phyloP scores from a whole-genome alignment of 179 eudicot species.

The Amaranthus tricolor region DNA sequence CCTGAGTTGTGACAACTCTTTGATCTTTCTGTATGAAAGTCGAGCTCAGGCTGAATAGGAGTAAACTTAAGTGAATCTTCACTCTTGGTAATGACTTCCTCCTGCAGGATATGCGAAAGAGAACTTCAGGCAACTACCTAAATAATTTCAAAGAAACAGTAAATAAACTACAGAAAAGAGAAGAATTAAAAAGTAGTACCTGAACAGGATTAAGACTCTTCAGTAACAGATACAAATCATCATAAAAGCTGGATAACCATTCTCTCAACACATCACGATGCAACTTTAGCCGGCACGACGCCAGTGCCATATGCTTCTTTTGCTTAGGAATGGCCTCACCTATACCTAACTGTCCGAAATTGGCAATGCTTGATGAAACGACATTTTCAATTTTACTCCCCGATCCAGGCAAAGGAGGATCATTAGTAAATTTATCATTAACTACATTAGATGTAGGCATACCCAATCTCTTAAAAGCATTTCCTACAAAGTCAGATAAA shows the following conservation, averaged over 20 bases:
- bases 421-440: slow-evolving; percentile 33
- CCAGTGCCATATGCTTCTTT: slow-evolving; percentile 40
- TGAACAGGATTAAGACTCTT: slow-evolving; percentile 26
- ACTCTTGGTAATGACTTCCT: slow-evolving; percentile 17
- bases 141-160: neutral
- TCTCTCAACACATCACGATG: slow-evolving; percentile 64
- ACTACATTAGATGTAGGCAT: slow-evolving; percentile 20
- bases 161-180: neutral
- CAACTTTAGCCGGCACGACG: slow-evolving; percentile 65
- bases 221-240: slow-evolving; percentile 35
- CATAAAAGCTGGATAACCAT: slow-evolving; percentile 51
- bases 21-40: slow-evolving; percentile 40
- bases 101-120: slow-evolving; percentile 39
- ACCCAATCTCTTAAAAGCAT: slow-evolving; percentile 50
- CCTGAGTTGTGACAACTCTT: slow-evolving; percentile 38
- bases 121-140: slow-evolving; percentile 1
- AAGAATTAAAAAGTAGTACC: slow-evolving; percentile 29
- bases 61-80: slow-evolving; percentile 28
- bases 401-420: slow-evolving; percentile 49
- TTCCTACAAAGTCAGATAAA: slow-evolving; percentile 37
- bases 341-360: slow-evolving; percentile 33
- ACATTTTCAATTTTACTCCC: slow-evolving; percentile 28
- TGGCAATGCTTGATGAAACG: slow-evolving; percentile 26
- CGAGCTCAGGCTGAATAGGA: slow-evolving; percentile 25
- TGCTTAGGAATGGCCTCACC: slow-evolving; percentile 31